These are phyloP conservation scores for Nicotiana knightiana DNA, from an alignment of 257 asterid species.

Conservation along the genomic window DNA sequence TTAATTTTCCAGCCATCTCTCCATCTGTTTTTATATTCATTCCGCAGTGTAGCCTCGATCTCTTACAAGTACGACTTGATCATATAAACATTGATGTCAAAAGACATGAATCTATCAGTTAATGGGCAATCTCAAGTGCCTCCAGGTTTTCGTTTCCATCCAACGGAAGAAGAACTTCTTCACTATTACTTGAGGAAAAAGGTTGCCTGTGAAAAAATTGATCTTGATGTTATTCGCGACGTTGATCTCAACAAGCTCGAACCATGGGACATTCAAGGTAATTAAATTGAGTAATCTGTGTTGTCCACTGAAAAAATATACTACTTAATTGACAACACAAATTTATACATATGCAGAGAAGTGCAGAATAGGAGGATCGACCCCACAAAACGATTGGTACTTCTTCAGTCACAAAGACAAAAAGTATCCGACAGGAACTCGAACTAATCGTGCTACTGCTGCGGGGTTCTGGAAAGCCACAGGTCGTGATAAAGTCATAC, in stretches of 20 bases:
- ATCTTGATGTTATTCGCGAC: conserved; percentile 83
- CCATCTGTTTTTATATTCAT: too few relatives aligned
- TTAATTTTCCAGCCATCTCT: not conserved
- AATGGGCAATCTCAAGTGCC: conserved; percentile 86
- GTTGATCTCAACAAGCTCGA: conserved; percentile 92
- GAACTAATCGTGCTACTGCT: conserved; percentile 84
- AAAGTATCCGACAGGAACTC: conserved; percentile 80
- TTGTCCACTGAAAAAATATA: too few relatives aligned
- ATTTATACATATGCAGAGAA: conserved; percentile 30
- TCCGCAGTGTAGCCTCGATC: too few relatives aligned
- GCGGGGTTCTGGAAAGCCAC: conserved; percentile 98
- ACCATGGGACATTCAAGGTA: conserved; percentile 97
- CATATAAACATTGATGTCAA: conserved; percentile 8
- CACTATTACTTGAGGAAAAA: conserved; percentile 82
- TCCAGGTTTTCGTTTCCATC: conserved; percentile 90
- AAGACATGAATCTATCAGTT: conserved; percentile 65
- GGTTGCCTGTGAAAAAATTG: conserved; percentile 58
- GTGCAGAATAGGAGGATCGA: conserved; percentile 84
- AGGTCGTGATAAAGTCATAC: conserved; percentile 75
- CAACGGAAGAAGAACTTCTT: conserved; percentile 88
- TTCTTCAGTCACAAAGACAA: conserved; percentile 92
- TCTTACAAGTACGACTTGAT: too few relatives aligned
- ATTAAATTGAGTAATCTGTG: too few relatives aligned
- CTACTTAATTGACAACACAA: not conserved
- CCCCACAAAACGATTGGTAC: conserved; percentile 91